Conservation (phyloP, 2,329 filamentous ascomycete genomes). For the Apiospora pterosperma region DNA sequence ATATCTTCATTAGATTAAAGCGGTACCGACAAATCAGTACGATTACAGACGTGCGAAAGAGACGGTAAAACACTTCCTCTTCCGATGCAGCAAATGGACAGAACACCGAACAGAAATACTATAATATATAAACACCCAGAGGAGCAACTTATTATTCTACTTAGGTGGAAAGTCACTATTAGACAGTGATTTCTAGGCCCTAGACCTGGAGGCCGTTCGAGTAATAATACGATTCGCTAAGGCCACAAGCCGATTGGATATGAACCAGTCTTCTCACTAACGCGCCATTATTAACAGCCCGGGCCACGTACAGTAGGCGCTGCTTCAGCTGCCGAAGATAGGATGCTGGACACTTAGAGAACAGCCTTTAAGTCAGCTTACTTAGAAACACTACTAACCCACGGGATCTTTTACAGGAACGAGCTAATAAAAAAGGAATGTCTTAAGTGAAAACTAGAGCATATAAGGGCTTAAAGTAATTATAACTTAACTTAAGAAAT, state of each 20-base stretch:
- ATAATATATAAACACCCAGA: not conserved
- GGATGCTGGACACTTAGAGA: too few relatives aligned
- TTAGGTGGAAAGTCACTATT: not conserved
- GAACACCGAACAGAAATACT: not conserved
- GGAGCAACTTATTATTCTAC: not conserved
- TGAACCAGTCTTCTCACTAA: too few relatives aligned
- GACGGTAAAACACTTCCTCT: not conserved
- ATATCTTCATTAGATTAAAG: not conserved
- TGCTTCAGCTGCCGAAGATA: too few relatives aligned
- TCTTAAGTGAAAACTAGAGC: too few relatives aligned
- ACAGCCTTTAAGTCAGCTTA: too few relatives aligned
- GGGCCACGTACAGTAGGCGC: too few relatives aligned
- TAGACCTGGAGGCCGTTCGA: not conserved
- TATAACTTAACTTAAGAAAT: too few relatives aligned
- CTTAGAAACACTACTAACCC: too few relatives aligned
- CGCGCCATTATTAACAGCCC: too few relatives aligned
- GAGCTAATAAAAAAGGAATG: too few relatives aligned
- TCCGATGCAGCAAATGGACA: not conserved
- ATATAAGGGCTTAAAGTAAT: too few relatives aligned
- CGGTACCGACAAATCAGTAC: not conserved
- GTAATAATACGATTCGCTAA: not conserved
- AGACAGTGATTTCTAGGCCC: not conserved
- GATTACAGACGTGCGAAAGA: not conserved
- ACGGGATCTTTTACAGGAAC: too few relatives aligned
- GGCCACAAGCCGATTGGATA: not conserved